Evolutionary conservation across 2,329 filamentous ascomycete genomes (phyloP), one percentile per base, ranked within the genome.

Genomic region (Aphanoascus verrucosus): DNA sequence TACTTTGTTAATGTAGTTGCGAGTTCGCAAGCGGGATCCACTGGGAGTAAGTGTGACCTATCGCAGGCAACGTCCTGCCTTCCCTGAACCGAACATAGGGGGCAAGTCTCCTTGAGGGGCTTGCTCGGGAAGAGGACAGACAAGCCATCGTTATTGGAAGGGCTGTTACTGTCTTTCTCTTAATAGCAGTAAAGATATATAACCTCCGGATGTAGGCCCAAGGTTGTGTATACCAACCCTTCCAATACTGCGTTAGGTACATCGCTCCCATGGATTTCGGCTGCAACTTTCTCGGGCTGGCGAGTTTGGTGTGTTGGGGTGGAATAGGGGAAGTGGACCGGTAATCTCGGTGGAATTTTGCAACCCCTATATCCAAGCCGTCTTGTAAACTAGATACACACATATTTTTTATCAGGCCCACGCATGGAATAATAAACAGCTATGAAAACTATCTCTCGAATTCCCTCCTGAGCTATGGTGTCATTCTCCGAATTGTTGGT

Each of bases 21-120:
- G 53, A 55, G 42, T 11, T 47, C 37, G 53, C 55, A 9, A 45
- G 20, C 1, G 50, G 49, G 40, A 49, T 49, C 20, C 53, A 57
- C 51, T 54, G 53, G 49, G 49, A 55, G 1, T 58, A 54, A 48
- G n/a, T 4, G 11, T 3, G 3, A n/a, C 34, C 11, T 31, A 3
- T 49, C 46, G 14, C 17, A n/a, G 11, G 3, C 34, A 14, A 31
- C 14, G n/a, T 35, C n/a, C n/a, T 31, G n/a, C 19, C 31, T n/a
- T 9, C 17, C 38, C 15, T 51, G 3, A 7, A 28, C 23, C 23
- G 23, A n/a, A n/a, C n/a, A 28, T 28, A 4, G 23, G 23, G 23
- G 23, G 23, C 23, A 28, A 28, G 23, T 28, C 23, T 28, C 7
- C 23, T 28, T 3, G 7, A 7, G 23, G 35, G n/a, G 11, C 35